phyloP scores from a whole-genome alignment of 2,329 filamentous ascomycete genomes.

The Pseudogymnoascus sp. region DNA sequence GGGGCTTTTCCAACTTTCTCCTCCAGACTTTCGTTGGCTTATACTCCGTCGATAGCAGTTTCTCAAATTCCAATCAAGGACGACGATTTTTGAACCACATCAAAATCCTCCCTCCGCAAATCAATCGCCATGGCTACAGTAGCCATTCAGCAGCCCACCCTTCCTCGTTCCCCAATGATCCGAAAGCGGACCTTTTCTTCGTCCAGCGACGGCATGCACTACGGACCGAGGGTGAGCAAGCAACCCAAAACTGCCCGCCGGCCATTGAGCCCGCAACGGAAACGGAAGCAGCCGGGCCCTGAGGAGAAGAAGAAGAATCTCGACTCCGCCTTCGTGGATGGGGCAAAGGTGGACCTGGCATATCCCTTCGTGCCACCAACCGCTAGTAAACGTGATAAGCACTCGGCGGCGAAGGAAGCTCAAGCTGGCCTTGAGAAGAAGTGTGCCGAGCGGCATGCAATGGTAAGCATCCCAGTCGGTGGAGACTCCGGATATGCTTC shows the following conservation, averaged over 20 bases:
- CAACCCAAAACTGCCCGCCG: constrained; percentile 1
- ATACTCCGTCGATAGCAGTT: background rate
- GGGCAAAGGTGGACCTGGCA: background rate
- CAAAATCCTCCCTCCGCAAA: background rate
- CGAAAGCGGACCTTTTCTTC: background rate
- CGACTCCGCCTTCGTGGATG: background rate
- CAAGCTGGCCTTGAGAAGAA: constrained; percentile 5
- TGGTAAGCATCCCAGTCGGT: background rate
- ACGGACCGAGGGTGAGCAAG: background rate
- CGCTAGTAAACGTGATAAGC: background rate
- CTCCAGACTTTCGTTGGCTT: background rate
- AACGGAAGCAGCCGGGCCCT: background rate
- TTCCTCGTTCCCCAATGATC: constrained; percentile 23
- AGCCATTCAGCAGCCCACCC: constrained; percentile 22
- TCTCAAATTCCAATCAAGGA: background rate
- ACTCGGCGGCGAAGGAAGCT: background rate
- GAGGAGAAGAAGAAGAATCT: background rate
- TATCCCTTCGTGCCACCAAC: background rate
- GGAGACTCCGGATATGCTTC: background rate
- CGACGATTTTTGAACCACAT: background rate
- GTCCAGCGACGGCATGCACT: constrained; percentile 5
- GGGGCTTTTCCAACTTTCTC: background rate
- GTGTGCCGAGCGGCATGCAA: background rate
- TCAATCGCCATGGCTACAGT: constrained; percentile 10
- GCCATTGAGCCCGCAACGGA: background rate